These are phyloP conservation scores for Chrysanthemum seticuspe DNA, from an alignment of 129 eudicot species.

Conservation along the genomic window DNA sequence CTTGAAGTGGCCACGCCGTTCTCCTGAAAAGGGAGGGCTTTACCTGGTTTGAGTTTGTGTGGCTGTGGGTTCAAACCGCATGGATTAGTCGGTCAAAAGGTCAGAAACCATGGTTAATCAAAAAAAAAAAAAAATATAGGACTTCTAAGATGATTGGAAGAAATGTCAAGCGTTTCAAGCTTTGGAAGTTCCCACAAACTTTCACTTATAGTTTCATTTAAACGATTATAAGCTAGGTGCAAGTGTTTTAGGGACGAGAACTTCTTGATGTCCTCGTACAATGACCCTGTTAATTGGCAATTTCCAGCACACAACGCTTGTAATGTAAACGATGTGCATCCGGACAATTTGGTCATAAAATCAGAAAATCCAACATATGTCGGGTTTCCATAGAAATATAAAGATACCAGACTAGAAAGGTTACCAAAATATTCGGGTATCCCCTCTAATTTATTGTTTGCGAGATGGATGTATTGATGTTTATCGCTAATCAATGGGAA, in stretches of 20 bases:
- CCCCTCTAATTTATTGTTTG: neutral
- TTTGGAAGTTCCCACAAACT: neutral
- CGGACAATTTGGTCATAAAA: neutral
- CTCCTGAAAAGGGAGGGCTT: too few relatives aligned
- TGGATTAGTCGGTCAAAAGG: too few relatives aligned
- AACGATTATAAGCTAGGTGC: neutral
- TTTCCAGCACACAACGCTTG: neutral
- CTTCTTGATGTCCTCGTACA: neutral
- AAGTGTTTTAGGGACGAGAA: neutral
- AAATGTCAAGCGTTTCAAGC: neutral
- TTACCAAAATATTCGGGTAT: conserved; percentile 4
- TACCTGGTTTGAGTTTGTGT: too few relatives aligned
- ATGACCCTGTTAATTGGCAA: neutral
- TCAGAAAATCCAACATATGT: neutral
- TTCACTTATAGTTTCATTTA: neutral
- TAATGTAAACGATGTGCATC: neutral
- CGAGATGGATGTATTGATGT: neutral
- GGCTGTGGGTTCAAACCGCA: too few relatives aligned
- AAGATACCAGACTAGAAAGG: neutral
- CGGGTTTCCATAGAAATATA: neutral
- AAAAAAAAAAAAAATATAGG: neutral
- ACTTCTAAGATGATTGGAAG: neutral
- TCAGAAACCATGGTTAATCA: too few relatives aligned
- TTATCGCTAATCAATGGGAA: conserved; percentile 1
- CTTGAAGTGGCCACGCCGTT: too few relatives aligned